Percentiles rank a stretch among this genome's conserved stretches.
These are phyloP conservation scores for Chytriomyces sp. DNA, from an alignment of 192 early-diverging fungal genomes.

Conservation along the genomic window DNA sequence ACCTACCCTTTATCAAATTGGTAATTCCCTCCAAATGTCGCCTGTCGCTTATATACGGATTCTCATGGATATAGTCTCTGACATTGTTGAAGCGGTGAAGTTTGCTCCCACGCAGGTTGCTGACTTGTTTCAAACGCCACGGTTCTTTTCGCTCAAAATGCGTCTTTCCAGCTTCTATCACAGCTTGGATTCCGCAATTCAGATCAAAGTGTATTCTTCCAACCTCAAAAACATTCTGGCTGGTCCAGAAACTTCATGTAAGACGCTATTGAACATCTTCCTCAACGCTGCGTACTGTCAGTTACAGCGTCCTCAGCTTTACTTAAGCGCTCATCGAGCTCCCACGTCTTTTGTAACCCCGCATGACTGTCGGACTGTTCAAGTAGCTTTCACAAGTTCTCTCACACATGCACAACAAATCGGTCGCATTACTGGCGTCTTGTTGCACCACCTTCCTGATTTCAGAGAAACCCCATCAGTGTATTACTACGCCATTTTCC, in stretches of 20 bases:
- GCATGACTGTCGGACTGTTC: not conserved
- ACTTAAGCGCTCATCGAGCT: not conserved
- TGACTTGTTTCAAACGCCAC: not conserved
- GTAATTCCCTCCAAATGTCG: not conserved
- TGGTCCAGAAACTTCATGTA: not conserved
- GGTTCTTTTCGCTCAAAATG: not conserved
- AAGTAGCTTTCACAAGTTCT: not conserved
- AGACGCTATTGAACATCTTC: not conserved
- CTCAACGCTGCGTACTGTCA: not conserved
- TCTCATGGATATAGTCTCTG: not conserved
- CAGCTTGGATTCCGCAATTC: not conserved
- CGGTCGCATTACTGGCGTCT: not conserved
- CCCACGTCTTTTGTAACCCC: not conserved
- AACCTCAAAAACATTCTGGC: not conserved
- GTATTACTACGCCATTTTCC: not conserved
- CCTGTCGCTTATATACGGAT: constrained; percentile 1
- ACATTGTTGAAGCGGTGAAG: not conserved
- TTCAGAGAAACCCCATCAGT: not conserved
- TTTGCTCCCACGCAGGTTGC: not conserved
- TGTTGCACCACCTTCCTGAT: not conserved
- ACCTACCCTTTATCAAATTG: not conserved
- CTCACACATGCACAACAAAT: not conserved
- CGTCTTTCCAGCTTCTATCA: not conserved
- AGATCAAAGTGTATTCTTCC: not conserved
- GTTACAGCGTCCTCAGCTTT: constrained; percentile 1